phyloP scores from a whole-genome alignment of 176 grass and related monocot species.

The Oryza glaberrima region DNA sequence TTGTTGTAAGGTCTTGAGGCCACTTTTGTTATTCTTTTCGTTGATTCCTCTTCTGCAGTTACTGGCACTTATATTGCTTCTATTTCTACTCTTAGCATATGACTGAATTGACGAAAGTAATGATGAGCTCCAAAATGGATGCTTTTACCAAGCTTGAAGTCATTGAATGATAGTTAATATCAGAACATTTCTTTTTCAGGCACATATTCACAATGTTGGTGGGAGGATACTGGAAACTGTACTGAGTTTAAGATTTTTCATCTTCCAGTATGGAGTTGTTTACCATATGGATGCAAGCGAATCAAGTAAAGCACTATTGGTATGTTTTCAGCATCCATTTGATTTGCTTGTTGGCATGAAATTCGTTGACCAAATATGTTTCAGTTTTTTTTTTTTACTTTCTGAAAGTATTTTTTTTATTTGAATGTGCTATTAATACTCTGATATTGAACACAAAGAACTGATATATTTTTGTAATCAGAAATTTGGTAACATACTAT shows the following conservation, averaged over 20 bases:
- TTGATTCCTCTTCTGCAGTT: not conserved
- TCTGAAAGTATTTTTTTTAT: not conserved
- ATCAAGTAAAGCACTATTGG: conserved; percentile 59
- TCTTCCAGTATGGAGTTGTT: conserved; percentile 94
- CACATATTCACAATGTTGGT: conserved; percentile 81
- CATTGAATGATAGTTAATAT: conserved; percentile 35
- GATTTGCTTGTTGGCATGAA: conserved; percentile 28
- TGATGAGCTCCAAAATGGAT: conserved; percentile 18
- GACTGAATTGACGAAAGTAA: not conserved
- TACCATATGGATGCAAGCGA: conserved; percentile 72
- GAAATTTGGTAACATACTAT: not conserved
- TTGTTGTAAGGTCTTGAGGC: not conserved
- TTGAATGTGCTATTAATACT: conserved; percentile 16
- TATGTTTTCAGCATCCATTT: conserved; percentile 41
- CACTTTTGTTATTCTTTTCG: not conserved
- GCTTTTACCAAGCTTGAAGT: not conserved
- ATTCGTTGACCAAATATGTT: conserved; percentile 24
- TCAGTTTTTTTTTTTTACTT: not conserved
- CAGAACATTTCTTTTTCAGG: conserved; percentile 49
- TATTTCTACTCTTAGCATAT: conserved; percentile 2
- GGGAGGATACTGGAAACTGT: conserved; percentile 87
- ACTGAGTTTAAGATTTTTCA: conserved; percentile 84
- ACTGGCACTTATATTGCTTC: not conserved
- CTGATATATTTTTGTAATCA: not conserved
- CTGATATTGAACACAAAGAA: not conserved